These are phyloP conservation scores for Lactarius psammicola DNA, from an alignment of 768 basidiomycete species.

Conservation along the genomic window DNA sequence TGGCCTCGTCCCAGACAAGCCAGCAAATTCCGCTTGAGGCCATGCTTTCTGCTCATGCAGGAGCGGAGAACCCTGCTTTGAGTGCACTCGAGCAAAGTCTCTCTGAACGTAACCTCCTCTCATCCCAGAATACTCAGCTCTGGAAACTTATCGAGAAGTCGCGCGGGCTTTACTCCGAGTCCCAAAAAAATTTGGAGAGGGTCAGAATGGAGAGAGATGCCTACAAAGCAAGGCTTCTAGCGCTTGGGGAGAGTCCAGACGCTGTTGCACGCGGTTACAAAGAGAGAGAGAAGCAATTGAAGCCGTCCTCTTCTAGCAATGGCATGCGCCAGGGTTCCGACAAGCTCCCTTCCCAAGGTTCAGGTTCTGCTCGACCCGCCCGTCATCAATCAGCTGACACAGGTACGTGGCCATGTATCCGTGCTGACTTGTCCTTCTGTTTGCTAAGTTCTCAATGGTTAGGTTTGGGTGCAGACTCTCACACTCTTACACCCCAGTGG, in stretches of 20 bases:
- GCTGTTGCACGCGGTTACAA: constrained; percentile 36
- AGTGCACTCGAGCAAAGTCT: constrained; percentile 74
- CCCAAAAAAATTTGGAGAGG: constrained; percentile 83
- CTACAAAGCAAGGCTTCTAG: constrained; percentile 42
- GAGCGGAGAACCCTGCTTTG: constrained; percentile 50
- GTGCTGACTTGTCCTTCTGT: constrained; percentile 7
- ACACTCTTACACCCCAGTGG: constrained; percentile 25
- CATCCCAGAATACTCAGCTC: constrained; percentile 82
- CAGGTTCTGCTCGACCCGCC: constrained; percentile 25
- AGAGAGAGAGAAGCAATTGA: constrained; percentile 35
- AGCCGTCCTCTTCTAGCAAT: constrained; percentile 35
- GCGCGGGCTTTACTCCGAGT: constrained; percentile 72
- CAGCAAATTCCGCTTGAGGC: constrained; percentile 44
- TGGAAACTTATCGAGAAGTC: constrained; percentile 97
- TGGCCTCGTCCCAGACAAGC: constrained; percentile 33
- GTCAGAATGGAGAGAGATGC: constrained; percentile 77
- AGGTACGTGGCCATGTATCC: constrained; percentile 33
- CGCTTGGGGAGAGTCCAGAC: constrained; percentile 47
- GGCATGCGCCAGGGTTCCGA: constrained; percentile 31
- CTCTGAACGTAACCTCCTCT: constrained; percentile 75
- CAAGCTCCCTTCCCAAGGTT: constrained; percentile 22
- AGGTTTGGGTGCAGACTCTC: constrained; percentile 9
- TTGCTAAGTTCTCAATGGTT: constrained; percentile 8
- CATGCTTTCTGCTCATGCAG: constrained; percentile 55
- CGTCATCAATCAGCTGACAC: constrained; percentile 37